Conservation (phyloP, 2,329 filamentous ascomycete genomes). For the Thielaviopsis euricoi region DNA sequence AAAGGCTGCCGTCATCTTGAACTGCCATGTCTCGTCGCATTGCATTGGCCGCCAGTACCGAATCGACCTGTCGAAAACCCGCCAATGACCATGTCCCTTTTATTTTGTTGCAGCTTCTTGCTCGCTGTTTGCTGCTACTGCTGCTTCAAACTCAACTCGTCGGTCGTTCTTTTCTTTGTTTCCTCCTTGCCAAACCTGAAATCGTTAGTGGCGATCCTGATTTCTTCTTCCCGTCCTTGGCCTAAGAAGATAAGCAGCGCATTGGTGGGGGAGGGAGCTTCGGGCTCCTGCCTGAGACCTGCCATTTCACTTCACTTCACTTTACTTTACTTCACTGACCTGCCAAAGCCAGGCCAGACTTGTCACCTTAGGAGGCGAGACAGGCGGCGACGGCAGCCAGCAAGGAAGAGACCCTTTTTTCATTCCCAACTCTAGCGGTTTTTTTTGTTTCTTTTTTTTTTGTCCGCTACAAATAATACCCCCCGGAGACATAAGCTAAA, state of each 20-base stretch:
- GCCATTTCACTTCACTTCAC: too few species aligned
- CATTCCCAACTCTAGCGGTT: not conserved
- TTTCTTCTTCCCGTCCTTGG: not conserved
- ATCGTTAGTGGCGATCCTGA: constrained; percentile 8
- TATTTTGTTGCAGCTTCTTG: not conserved
- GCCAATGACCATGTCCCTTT: too few species aligned
- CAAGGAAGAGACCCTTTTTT: not conserved
- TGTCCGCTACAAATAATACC: too few species aligned
- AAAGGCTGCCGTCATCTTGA: too few species aligned
- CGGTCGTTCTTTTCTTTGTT: not conserved
- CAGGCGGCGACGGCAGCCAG: too few species aligned
- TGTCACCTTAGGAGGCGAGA: not conserved
- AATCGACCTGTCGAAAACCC: not conserved
- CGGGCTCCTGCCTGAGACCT: not conserved
- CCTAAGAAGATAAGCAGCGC: not conserved
- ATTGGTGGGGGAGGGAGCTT: not conserved
- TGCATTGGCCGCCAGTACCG: not conserved
- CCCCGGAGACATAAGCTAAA: too few species aligned
- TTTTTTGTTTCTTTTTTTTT: too few species aligned
- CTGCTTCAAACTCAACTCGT: too few species aligned
- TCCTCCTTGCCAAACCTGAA: not conserved
- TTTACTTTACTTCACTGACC: too few species aligned
- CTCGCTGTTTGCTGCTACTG: not conserved
- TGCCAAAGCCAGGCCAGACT: not conserved
- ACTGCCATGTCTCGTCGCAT: not conserved